Evolutionary conservation across 2,329 filamentous ascomycete genomes (phyloP).

Genomic region (Penicillium sp.): DNA sequence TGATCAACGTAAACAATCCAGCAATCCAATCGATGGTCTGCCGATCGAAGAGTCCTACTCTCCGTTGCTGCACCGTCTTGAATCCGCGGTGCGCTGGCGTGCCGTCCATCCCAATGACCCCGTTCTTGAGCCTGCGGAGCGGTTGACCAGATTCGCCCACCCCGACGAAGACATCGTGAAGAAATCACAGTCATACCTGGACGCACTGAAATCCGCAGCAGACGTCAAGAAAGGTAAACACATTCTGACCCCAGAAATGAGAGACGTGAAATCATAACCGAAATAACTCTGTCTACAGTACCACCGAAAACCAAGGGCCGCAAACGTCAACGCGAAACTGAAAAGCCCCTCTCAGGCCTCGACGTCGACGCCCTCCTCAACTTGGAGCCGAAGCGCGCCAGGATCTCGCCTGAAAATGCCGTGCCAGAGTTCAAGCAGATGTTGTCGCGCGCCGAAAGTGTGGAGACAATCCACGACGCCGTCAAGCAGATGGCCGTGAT

Average conservation of each 20-base stretch:
- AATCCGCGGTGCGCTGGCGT: constrained; percentile 77
- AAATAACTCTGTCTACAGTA: constrained; percentile 52
- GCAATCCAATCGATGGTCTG: constrained; percentile 64
- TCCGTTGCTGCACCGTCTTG: constrained; percentile 81
- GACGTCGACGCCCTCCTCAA: constrained; percentile 80
- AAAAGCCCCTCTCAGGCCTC: constrained; percentile 84
- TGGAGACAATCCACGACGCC: constrained; percentile 63
- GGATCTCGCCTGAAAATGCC: constrained; percentile 67
- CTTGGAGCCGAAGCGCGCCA: constrained; percentile 48
- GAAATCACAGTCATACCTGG: constrained; percentile 57
- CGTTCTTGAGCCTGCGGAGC: constrained; percentile 60
- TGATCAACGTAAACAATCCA: constrained; percentile 24
- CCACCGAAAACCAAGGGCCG: constrained; percentile 75
- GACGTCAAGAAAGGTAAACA: constrained; percentile 74
- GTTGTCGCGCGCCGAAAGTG: constrained; percentile 59
- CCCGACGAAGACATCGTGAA: constrained; percentile 66
- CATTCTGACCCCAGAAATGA: constrained; percentile 23
- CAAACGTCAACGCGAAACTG: constrained; percentile 62
- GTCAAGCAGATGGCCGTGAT: constrained; percentile 72
- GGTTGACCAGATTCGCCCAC: constrained; percentile 68
- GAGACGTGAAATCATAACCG: not conserved
- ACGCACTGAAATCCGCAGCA: constrained; percentile 64
- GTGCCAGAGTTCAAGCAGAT: constrained; percentile 88
- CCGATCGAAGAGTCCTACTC: constrained; percentile 79
- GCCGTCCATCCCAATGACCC: constrained; percentile 69